Evolutionary conservation across 306 rosid genomes (phyloP).

Genomic region (Ammopiptanthus mongolicus): DNA sequence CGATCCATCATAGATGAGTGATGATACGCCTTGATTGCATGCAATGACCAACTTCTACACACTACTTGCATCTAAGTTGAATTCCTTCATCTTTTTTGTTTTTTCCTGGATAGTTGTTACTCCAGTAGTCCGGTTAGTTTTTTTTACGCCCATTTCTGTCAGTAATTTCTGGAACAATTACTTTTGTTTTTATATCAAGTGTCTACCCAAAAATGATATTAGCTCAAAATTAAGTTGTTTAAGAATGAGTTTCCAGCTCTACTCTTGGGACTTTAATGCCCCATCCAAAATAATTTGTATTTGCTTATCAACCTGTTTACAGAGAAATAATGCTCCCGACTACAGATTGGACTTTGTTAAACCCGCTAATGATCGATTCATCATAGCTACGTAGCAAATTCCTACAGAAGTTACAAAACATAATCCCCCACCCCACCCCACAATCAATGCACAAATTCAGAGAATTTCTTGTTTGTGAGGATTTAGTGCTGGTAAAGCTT

Average conservation of each 20-base stretch:
- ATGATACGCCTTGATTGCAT: background rate
- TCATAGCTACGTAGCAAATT: background rate
- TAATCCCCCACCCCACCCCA: too few species aligned
- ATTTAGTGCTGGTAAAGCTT: too few species aligned
- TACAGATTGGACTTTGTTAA: background rate
- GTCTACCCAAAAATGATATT: background rate
- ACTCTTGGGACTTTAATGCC: background rate
- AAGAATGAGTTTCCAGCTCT: background rate
- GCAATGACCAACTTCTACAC: background rate
- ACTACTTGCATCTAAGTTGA: background rate
- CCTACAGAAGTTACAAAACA: background rate
- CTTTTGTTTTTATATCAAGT: background rate
- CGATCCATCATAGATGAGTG: slow-evolving; percentile 2
- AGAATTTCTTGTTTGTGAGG: background rate
- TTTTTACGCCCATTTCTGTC: background rate
- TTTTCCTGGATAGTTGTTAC: background rate
- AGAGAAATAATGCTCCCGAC: background rate
- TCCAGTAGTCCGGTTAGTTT: background rate
- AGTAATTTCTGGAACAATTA: background rate
- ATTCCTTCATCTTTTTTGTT: background rate
- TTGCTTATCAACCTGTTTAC: background rate
- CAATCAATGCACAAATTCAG: background rate
- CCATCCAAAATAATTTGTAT: background rate
- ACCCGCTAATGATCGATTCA: background rate
- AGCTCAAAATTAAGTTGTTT: background rate